Conservation (phyloP, 768 basidiomycete species). For the Rhodocollybia butyracea region DNA sequence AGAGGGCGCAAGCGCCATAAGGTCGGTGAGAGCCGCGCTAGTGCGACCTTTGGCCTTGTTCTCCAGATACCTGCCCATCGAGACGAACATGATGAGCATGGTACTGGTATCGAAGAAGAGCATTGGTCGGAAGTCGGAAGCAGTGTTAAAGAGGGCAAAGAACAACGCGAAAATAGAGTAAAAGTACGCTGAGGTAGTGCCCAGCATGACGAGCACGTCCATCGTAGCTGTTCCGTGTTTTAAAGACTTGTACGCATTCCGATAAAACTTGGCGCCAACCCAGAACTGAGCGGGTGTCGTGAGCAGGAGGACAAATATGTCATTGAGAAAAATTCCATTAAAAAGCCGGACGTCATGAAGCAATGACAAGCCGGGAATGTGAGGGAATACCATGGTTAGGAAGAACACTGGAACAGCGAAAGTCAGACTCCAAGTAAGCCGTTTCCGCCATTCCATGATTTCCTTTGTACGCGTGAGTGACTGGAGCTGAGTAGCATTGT, state of each 20-base stretch:
- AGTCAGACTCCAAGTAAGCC: constrained; percentile 67
- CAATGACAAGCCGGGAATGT: constrained; percentile 54
- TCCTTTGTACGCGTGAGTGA: constrained; percentile 89
- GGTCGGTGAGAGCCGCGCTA: constrained; percentile 91
- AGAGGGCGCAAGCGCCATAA: constrained; percentile 92
- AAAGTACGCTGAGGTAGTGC: constrained; percentile 90
- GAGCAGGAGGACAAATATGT: constrained; percentile 69
- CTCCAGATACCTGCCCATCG: constrained; percentile 91
- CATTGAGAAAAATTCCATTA: constrained; percentile 76
- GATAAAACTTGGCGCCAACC: constrained; percentile 85
- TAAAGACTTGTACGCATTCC: constrained; percentile 85
- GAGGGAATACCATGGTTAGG: constrained; percentile 79
- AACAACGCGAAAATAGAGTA: constrained; percentile 80
- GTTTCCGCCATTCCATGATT: constrained; percentile 82
- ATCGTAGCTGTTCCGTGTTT: constrained; percentile 91
- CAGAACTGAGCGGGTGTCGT: constrained; percentile 94
- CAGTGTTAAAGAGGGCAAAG: constrained; percentile 57
- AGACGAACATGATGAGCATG: constrained; percentile 97
- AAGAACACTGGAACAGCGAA: constrained; percentile 97
- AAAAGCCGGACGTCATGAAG: constrained; percentile 51
- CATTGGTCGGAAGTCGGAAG: constrained; percentile 72
- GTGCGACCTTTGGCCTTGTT: constrained; percentile 97
- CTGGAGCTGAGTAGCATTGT: constrained; percentile 79
- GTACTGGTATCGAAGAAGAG: constrained; percentile 99
- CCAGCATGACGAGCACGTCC: constrained; percentile 96